Evolutionary conservation across 495 filamentous ascomycete species (phyloP).

Genomic region (Aspergillus campestris): DNA sequence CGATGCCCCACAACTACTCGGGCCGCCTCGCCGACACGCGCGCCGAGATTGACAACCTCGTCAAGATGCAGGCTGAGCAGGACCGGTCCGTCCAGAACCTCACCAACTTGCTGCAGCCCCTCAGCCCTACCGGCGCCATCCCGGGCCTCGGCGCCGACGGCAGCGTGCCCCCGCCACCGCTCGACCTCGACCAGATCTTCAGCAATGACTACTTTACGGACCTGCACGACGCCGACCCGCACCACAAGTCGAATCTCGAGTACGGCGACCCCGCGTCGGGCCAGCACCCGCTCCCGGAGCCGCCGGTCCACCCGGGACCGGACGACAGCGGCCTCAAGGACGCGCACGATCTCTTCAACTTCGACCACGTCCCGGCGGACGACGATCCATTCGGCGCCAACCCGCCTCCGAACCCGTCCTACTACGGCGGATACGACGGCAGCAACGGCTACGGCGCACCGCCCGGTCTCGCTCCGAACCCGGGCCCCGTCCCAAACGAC

Average conservation of each 20-base stretch:
- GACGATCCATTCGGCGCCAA: constrained; percentile 32
- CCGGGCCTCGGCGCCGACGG: constrained; percentile 54
- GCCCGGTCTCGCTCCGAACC: constrained; percentile 1
- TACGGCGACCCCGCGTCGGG: constrained; percentile 12
- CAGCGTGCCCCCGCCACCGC: constrained; percentile 28
- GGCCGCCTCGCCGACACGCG: constrained; percentile 51
- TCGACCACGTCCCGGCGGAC: constrained; percentile 32
- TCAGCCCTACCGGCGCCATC: constrained; percentile 72
- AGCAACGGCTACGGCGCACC: constrained; percentile 14
- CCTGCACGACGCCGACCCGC: constrained; percentile 20
- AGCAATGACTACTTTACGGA: constrained; percentile 55
- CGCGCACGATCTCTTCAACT: constrained; percentile 33
- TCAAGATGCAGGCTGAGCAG: constrained; percentile 66
- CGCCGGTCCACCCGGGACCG: constrained; percentile 5
- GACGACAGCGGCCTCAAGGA: constrained; percentile 19
- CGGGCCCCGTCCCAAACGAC: constrained; percentile 2
- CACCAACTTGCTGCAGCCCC: constrained; percentile 59
- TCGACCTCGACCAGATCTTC: constrained; percentile 65
- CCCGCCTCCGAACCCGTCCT: constrained; percentile 17
- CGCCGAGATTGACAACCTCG: constrained; percentile 64
- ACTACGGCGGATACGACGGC: constrained; percentile 25
- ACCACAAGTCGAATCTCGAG: constrained; percentile 22
- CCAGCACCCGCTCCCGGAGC: constrained; percentile 3
- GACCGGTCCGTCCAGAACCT: constrained; percentile 62
- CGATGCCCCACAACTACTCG: constrained; percentile 48